Percentiles rank a stretch among this genome's conserved stretches.
These are phyloP conservation scores for Podospora conica DNA, from an alignment of 495 filamentous ascomycete genomes.

Conservation along the genomic window DNA sequence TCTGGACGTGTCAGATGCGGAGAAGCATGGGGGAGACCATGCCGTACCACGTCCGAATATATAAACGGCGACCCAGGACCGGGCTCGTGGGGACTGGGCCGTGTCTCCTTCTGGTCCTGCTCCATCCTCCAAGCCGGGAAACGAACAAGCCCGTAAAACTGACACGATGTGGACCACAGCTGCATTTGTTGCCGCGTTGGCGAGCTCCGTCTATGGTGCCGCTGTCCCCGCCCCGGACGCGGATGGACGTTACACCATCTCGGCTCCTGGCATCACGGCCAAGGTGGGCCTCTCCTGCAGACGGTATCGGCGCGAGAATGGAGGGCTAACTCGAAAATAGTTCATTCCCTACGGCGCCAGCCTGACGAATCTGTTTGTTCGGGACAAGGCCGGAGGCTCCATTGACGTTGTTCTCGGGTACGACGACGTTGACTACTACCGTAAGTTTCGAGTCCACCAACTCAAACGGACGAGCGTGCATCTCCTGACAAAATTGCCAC, in stretches of 20 bases:
- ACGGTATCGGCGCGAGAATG: neutral
- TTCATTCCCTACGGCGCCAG: conserved; percentile 52
- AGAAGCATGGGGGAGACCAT: neutral
- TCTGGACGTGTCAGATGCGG: neutral
- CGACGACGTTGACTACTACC: conserved; percentile 46
- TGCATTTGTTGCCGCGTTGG: conserved; percentile 14
- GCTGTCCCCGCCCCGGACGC: conserved; percentile 23
- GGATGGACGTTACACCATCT: conserved; percentile 44
- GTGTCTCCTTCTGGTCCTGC: conserved; percentile 1
- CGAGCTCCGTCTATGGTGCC: conserved; percentile 8
- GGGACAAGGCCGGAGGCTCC: conserved; percentile 50
- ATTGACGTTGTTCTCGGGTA: conserved; percentile 50
- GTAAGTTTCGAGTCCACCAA: conserved; percentile 22
- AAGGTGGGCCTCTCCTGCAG: conserved; percentile 31
- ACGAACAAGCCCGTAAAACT: neutral
- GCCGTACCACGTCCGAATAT: conserved; percentile 6
- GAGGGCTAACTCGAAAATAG: conserved; percentile 15
- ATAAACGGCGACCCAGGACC: conserved; percentile 10
- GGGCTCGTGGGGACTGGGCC: neutral
- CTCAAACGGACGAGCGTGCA: neutral
- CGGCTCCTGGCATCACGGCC: conserved; percentile 46
- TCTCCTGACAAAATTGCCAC: conserved; percentile 1
- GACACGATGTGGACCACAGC: conserved; percentile 15
- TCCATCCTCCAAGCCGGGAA: conserved; percentile 7
- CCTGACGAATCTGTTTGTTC: conserved; percentile 53